Percentiles rank a stretch among this genome's conserved stretches.
Conservation (phyloP, 305 asterid species). For the Nicotiana rustica region DNA sequence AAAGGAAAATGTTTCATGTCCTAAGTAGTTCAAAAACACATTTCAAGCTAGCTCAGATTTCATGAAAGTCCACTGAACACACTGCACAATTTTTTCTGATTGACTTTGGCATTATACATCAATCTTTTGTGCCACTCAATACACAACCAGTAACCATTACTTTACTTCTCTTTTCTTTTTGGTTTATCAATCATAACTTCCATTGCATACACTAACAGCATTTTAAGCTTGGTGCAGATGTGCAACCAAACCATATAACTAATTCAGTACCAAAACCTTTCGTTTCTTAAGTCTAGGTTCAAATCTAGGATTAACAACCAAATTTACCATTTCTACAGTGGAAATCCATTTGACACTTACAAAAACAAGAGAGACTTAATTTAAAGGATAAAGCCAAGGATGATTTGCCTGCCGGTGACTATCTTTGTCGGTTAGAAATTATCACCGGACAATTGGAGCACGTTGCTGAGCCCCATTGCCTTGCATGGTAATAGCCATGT, state of each 20-base stretch:
- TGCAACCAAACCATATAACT: not conserved
- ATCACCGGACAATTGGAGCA: conserved; percentile 78
- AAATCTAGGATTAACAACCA: not conserved
- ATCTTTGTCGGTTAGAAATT: not conserved
- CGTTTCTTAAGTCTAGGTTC: not conserved
- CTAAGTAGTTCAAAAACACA: not conserved
- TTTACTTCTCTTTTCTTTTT: not conserved
- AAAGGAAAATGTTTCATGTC: not conserved
- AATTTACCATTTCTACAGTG: not conserved
- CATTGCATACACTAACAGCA: not conserved
- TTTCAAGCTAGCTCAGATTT: not conserved
- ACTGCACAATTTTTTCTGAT: not conserved
- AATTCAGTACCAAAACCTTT: not conserved
- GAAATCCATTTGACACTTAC: not conserved
- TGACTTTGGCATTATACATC: not conserved
- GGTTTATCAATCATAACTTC: not conserved
- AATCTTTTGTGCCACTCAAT: not conserved
- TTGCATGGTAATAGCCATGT: conserved; percentile 50
- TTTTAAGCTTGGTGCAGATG: not conserved
- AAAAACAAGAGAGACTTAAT: not conserved
- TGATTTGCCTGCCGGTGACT: conserved; percentile 36
- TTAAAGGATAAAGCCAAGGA: conserved; percentile 34
- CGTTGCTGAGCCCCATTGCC: conserved; percentile 58
- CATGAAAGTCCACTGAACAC: not conserved
- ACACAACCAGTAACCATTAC: not conserved